These are phyloP conservation scores for Cryphonectria radicalis DNA, from an alignment of 2,329 filamentous ascomycete genomes.

Conservation along the genomic window DNA sequence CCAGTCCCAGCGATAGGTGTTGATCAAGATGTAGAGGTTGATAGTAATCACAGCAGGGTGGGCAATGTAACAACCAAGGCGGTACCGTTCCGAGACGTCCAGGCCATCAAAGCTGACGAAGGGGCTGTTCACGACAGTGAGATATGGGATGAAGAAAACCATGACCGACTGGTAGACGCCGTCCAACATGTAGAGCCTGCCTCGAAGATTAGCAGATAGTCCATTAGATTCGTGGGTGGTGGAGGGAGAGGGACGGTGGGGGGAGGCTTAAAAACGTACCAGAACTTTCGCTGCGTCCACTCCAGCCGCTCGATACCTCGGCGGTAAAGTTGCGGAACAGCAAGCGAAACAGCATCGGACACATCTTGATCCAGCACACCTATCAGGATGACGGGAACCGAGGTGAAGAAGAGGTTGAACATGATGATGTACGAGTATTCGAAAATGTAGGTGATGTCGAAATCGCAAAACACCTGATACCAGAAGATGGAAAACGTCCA, in stretches of 20 bases:
- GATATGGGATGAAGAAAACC: constrained; percentile 89
- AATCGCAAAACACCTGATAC: constrained; percentile 95
- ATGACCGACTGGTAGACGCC: constrained; percentile 94
- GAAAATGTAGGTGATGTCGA: constrained; percentile 95
- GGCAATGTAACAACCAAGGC: constrained; percentile 86
- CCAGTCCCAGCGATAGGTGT: constrained; percentile 99
- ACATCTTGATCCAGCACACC: constrained; percentile 97
- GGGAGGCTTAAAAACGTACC: constrained; percentile 60
- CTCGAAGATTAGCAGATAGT: constrained; percentile 36
- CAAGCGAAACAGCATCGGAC: constrained; percentile 88
- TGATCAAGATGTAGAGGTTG: constrained; percentile 93
- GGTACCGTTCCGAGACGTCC: constrained; percentile 76
- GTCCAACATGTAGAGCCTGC: constrained; percentile 89
- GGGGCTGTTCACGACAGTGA: constrained; percentile 71
- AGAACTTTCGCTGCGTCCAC: constrained; percentile 96
- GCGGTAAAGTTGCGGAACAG: constrained; percentile 93
- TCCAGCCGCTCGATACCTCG: constrained; percentile 94
- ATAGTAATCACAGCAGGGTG: constrained; percentile 85
- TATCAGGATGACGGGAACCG: constrained; percentile 91
- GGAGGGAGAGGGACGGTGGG: too few species aligned
- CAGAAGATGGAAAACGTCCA: constrained; percentile 98
- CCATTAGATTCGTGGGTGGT: neutral
- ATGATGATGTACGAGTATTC: constrained; percentile 97
- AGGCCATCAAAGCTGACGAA: constrained; percentile 75
- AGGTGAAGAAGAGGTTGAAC: constrained; percentile 97